phyloP scores from a whole-genome alignment of 1,284 basidiomycete genomes.

The Singerocomus inundabilis region DNA sequence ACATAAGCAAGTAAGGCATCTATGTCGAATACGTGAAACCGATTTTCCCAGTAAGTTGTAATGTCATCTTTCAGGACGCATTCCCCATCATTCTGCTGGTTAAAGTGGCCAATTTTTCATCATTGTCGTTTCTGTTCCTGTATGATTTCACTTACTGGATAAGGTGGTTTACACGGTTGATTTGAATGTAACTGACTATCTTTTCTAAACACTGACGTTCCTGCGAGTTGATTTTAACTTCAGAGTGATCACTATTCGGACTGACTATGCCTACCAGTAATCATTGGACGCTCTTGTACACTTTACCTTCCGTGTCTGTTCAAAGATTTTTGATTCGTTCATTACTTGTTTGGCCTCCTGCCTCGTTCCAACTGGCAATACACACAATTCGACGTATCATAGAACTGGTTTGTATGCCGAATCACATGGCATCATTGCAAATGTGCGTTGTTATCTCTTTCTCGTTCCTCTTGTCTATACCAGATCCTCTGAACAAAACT shows the following conservation, averaged over 20 bases:
- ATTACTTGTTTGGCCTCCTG: neutral
- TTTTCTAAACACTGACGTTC: slow-evolving; percentile 74
- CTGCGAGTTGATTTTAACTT: slow-evolving; percentile 50
- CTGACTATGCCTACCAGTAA: slow-evolving; percentile 47
- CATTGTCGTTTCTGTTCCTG: neutral
- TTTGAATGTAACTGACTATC: slow-evolving; percentile 4
- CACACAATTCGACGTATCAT: neutral
- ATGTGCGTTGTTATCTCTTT: slow-evolving; percentile 45
- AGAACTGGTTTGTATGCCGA: slow-evolving; percentile 86
- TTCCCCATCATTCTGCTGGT: neutral
- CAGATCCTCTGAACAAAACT: neutral
- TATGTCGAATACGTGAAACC: slow-evolving; percentile 80
- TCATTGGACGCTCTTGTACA: slow-evolving; percentile 79
- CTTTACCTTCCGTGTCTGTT: neutral
- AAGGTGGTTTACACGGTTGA: neutral
- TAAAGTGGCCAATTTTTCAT: neutral
- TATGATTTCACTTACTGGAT: neutral
- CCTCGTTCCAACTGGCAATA: neutral
- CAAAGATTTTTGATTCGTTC: slow-evolving; percentile 11
- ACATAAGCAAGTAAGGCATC: slow-evolving; percentile 71
- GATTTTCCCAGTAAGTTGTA: slow-evolving; percentile 71
- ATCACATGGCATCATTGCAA: slow-evolving; percentile 86
- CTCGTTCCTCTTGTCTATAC: neutral
- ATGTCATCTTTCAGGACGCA: neutral
- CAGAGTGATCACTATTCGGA: neutral